Evolutionary conservation across 768 basidiomycete genomes (phyloP), one percentile per base, ranked within the genome.

Genomic region (Rhodotorula diobovata): DNA sequence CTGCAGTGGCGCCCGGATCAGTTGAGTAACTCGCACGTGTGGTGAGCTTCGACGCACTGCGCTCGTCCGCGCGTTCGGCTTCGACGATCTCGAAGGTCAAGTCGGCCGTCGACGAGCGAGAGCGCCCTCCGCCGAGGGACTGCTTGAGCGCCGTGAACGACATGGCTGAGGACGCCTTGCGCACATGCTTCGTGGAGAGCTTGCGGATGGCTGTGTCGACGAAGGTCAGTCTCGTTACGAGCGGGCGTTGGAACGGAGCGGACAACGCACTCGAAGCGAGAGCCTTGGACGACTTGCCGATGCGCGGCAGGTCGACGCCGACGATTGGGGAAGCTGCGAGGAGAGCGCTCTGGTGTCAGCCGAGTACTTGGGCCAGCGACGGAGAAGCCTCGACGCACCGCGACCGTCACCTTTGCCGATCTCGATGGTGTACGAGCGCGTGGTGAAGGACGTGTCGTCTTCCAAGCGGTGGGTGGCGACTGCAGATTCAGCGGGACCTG

Each of bases 131-230:
- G 21, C 46, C 14, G 21, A 72, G 1, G 1, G 68, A 61, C 20
- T 18, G 28, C 46, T 70, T 74, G 37, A 70, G 43, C 12, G 62
- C 61, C 18, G 61, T n/a, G 57, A 73, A 62, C 14, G 61, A 66
- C 23, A 66, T 30, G n/a, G 60, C n/a, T 11, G 72, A 59, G 7
- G 73, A 63, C 21, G 69, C 53, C 20, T 60, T 64, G 35, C 59
- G 64, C 9, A 74, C 28, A 30, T 41, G n/a, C 48, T 57, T 45
- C 18, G 50, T 25, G 23, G 63, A 66, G 10, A 71, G 50, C 56
- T 71, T 66, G 54, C 69, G 66, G 23, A 74, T 1, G 4, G 41
- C 59, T 63, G 16, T 7, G 57, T 7, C 18, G 2, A 21, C 34
- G 34, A 20, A 37, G 0, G 55, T n/a, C n/a, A n/a, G n/a, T n/a